A percentile compares a stretch with the other conserved stretches of the same genome.
Evolutionary conservation across 345 rosid genomes (phyloP).

Genomic region (Populus davidiana): DNA sequence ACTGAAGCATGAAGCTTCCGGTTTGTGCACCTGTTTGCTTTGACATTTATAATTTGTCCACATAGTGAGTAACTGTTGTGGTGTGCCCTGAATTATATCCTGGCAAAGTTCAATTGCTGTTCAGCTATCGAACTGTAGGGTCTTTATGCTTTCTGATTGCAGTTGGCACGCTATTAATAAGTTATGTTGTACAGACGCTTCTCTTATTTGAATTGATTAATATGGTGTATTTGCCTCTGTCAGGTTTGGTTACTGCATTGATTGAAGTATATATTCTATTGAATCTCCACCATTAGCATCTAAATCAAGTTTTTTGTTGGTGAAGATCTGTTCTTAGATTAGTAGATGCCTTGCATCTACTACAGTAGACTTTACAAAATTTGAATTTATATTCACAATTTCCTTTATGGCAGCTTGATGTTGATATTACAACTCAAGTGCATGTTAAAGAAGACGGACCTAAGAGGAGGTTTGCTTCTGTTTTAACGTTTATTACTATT

Average conservation of each 20-base stretch:
- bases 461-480: conserved; percentile 63
- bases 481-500: background rate
- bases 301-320: background rate
- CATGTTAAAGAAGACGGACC: conserved; percentile 79
- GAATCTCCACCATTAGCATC: background rate
- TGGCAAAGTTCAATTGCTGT: too few relatives aligned
- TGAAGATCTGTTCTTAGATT: background rate
- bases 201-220: background rate
- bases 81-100: background rate
- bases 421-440: conserved; percentile 78
- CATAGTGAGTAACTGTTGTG: background rate
- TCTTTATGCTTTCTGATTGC: background rate
- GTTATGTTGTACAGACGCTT: background rate
- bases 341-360: background rate
- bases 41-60: background rate
- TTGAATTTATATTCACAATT: conserved; percentile 1
- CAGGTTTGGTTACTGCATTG: background rate
- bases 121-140: background rate
- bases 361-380: background rate
- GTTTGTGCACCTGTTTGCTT: background rate
- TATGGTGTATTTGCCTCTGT: background rate
- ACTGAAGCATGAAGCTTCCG: background rate
- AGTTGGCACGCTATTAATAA: background rate
- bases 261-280: background rate
- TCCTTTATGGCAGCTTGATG: conserved; percentile 65